Base-by-base conservation (phyloP, 805 yeast species). In the Lipomyces kockii region DNA sequence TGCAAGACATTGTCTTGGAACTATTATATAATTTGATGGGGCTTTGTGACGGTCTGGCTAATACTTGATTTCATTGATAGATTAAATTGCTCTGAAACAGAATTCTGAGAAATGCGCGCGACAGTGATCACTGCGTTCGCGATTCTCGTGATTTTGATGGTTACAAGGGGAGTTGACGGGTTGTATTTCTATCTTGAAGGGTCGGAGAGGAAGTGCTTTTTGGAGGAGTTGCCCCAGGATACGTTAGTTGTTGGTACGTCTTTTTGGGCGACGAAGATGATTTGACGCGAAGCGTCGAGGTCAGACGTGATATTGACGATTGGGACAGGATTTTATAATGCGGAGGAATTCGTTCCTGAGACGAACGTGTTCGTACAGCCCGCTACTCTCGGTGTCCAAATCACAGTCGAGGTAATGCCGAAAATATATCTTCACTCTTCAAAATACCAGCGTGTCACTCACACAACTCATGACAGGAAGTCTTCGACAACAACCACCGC, bases 181-280 rank as follows among this genome's bases (percentile, higher is more conserved):
- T 81, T 93, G 67, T 97, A 95, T 78, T 87, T 92, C 77, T 93
- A 92, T 77, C 81, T 91, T 62, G 86, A 86, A 12, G 89, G 93
- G 0, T 92, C 89, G 39, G 89, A 89, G 71, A 84, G 87, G 56
- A 86, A 87, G 73, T 95, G 98, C 79, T 94, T 94, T 78, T 89
- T 80, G 74, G 95, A 93, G 76, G 96, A 90, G 68, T 82, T 94
- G 68, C 87, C 91, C 20, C 82, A 84, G 71, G 90, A 88, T 72
- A 86, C 96, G n/a, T 83, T 94, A 66, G 89, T 93, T 27, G 90
- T 90, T 65, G 97, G 94, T 64, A 81, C 75, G 80, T 71, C 39
- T 17, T 37, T n/a, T 37, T 37, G 12, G 39, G 4, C 14, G 17
- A 12, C 11, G 17, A 14, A 37, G 17, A 11, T 37, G 39, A 35